Evolutionary conservation across 768 basidiomycete genomes (phyloP), one percentile per base, ranked within the genome.

Genomic region (Collybia sp.): DNA sequence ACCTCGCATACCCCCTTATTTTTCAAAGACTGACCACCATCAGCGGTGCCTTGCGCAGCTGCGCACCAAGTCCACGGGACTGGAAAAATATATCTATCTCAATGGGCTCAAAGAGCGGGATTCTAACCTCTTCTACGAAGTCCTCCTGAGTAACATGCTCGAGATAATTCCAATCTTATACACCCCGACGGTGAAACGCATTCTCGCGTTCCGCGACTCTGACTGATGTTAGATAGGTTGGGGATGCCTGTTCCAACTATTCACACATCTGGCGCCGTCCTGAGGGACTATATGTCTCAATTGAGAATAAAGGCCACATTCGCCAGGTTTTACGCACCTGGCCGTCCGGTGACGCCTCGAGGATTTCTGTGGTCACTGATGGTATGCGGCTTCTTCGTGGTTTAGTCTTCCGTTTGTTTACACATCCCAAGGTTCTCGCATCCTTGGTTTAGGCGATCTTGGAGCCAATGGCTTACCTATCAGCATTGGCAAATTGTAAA

Each of bases 351-450:
- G 52, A 65, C 42, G 64, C 67, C 10, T 60, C 78, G 2, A 76
- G 83, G 35, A 88, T 90, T 55, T 74, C 82, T 34, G 87, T 90
- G 48, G 85, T 90, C 45, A 89, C 87, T 5, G 87, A 90, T 57
- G 87, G 87, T 65, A 52, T 35, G 47, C 46, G 38, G 32, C 11
- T 52, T 62, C 40, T 63, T 67, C 45, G 55, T 62, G 20, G 59
- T 42, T 19, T n/a, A 25, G 30, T 42, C 33, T 33, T 39, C 36
- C 52, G 17, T 43, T 44, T 42, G 41, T 37, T 19, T 18, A n/a
- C 12, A 42, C 15, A 16, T 34, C 19, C 15, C 5, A 40, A 71
- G 85, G 79, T 43, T 83, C 81, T 8, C 76, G 88, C 15, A 88
- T 90, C 49, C 76, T 90, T 25, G 87, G 88, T 46, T 74, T 88